phyloP scores from a whole-genome alignment of 352 stramenopile species.

The Blastocystis sp. region DNA sequence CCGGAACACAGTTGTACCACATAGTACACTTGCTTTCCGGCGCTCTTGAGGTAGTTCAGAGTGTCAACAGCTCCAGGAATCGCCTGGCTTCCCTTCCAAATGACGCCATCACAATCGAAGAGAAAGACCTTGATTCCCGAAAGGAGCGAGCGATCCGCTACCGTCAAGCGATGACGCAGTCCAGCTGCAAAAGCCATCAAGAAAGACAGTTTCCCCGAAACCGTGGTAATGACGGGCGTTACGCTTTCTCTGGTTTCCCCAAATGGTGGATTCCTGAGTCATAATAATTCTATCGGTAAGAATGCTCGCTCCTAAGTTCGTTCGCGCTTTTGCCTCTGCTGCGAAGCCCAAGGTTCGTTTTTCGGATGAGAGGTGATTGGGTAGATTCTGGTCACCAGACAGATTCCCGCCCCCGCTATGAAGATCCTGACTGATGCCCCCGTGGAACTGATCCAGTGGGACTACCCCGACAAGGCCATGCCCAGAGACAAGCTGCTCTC shows the following conservation, averaged over 20 bases:
- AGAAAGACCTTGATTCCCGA: background rate
- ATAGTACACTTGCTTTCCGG: constrained; percentile 46
- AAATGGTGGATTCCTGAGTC: background rate
- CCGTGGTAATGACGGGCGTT: background rate
- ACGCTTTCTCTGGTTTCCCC: constrained; percentile 31
- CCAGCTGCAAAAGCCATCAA: background rate
- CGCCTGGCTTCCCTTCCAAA: constrained; percentile 50
- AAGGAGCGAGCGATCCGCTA: background rate
- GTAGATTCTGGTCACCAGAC: constrained; percentile 56
- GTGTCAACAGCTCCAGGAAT: constrained; percentile 23
- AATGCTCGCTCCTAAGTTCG: constrained; percentile 38
- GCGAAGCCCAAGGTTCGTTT: constrained; percentile 42
- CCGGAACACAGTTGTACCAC: background rate
- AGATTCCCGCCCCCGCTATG: constrained; percentile 54
- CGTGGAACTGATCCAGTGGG: constrained; percentile 50
- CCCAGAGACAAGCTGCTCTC: constrained; percentile 62
- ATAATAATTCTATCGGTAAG: background rate
- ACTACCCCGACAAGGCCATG: constrained; percentile 55
- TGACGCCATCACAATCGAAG: constrained; percentile 56
- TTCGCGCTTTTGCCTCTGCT: constrained; percentile 52
- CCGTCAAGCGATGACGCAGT: background rate
- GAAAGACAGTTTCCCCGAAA: background rate
- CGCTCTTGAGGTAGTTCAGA: constrained; percentile 41
- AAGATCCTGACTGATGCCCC: constrained; percentile 52
- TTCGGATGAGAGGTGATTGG: background rate